Base-by-base conservation (phyloP, 768 basidiomycete genomes). In the Termitomyces sp. region DNA sequence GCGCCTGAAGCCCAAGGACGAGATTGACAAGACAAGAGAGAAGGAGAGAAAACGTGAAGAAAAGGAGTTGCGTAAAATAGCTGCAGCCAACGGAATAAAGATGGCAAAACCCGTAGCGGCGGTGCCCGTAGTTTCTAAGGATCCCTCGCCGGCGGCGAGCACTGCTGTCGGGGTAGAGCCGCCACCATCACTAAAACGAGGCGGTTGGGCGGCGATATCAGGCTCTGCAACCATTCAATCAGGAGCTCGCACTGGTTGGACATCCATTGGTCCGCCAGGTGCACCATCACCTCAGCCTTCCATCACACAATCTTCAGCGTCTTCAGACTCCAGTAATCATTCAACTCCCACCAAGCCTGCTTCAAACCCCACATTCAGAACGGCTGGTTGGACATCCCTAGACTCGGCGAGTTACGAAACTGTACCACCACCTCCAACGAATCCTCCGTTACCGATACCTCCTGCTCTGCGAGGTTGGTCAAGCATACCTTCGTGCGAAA, bases 11-110 rank as follows among this genome's bases (percentile, higher is more conserved):
- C 78, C 79, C 15, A 76, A 82, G 62, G 86, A 82, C 56, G 89
- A 89, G 53, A 62, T 84, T 15, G 87, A 89, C 59, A 87, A 79
- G 63, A 81, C 87, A 50, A 89, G 89, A 64, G 91, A 92, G 72
- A 92, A 93, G 70, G 91, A 94, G 67, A 80, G 87, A 5, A 89
- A 85, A 67, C 78, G 90, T 40, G 91, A 94, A 69, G 90, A 92
- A 68, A 91, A 87, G 68, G 89, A 92, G 64, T 75, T 93, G 26
- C 76, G 89, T 55, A 91, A 91, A 69, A 83, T 92, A 31, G 91
- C 91, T 7, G 87, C 84, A 50, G 91, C 91, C 0, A 84, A 81
- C 40, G 91, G 91, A 4, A 82, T 94, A 66, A 89, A 79, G 69
- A 82, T 92, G 71, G 62, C 77, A 9, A 83, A 80, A 65, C 68